Percentiles rank a stretch among this genome's conserved stretches.
phyloP scores from a whole-genome alignment of 1,139 yeast genomes.

The Candida neerlandica region DNA sequence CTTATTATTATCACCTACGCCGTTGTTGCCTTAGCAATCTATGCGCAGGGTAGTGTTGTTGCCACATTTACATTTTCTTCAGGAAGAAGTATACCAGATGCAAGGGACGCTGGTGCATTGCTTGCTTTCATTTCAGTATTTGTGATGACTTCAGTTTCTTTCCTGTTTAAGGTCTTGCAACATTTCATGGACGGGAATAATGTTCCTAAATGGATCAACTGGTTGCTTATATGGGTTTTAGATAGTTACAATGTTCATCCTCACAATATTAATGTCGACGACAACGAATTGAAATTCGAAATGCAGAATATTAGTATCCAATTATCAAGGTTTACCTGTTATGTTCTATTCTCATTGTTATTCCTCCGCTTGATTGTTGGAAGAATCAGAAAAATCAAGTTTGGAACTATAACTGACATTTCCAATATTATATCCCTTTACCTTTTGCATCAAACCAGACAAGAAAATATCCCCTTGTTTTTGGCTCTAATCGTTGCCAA shows the following conservation, averaged over 20 bases:
- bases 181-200: slow-evolving; percentile 55
- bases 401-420: slow-evolving; percentile 42
- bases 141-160: slow-evolving; percentile 39
- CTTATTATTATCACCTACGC: slow-evolving; percentile 47
- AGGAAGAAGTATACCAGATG: slow-evolving; percentile 8
- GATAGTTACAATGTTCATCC: slow-evolving; percentile 24
- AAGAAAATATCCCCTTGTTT: slow-evolving; percentile 72
- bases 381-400: slow-evolving; percentile 23
- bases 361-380: slow-evolving; percentile 30
- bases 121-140: slow-evolving; percentile 44
- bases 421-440: slow-evolving; percentile 52
- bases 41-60: slow-evolving; percentile 31
- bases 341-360: slow-evolving; percentile 22
- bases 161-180: slow-evolving; percentile 62
- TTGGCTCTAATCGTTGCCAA: slow-evolving; percentile 49
- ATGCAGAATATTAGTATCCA: slow-evolving; percentile 30
- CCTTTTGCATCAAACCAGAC: slow-evolving; percentile 69
- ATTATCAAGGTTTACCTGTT: slow-evolving; percentile 31
- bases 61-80: slow-evolving; percentile 8
- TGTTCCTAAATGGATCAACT: slow-evolving; percentile 42
- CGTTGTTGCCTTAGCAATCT: slow-evolving; percentile 23
- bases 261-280: slow-evolving; percentile 21
- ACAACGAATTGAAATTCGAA: slow-evolving; percentile 24
- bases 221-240: slow-evolving; percentile 34
- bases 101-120: slow-evolving; percentile 27